Percentiles rank a stretch among this genome's conserved stretches.
Conservation (phyloP, 805 yeast genomes). For the Wickerhamomyces silvicola region DNA sequence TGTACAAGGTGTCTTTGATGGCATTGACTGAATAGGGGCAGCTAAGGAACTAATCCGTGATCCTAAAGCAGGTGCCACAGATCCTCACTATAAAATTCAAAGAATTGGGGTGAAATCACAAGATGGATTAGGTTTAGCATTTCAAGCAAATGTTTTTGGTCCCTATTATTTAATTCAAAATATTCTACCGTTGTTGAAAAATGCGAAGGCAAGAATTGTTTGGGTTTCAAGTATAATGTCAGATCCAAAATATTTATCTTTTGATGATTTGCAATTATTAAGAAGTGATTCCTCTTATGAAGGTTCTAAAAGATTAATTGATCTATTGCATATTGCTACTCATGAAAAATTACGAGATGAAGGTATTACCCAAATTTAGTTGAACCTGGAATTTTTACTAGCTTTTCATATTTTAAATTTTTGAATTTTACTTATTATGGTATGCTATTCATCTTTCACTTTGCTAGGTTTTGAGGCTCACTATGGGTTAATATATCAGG, state of each 20-base stretch:
- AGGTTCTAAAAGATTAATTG: conserved; percentile 85
- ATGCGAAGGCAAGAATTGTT: conserved; percentile 56
- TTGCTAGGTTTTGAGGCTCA: conserved; percentile 78
- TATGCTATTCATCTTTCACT: conserved; percentile 76
- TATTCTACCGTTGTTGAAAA: conserved; percentile 45
- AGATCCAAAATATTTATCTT: conserved; percentile 63
- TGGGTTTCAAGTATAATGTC: conserved; percentile 90
- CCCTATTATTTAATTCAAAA: conserved; percentile 81
- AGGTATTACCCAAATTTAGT: conserved; percentile 65
- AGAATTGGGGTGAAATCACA: conserved; percentile 63
- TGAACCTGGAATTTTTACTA: conserved; percentile 92
- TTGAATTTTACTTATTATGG: conserved; percentile 80
- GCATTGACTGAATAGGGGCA: conserved; percentile 84
- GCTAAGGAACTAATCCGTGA: conserved; percentile 53
- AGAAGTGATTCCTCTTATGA: conserved; percentile 70
- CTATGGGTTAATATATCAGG: conserved; percentile 88
- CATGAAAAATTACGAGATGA: conserved; percentile 42
- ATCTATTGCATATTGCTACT: conserved; percentile 71
- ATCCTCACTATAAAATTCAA: conserved; percentile 82
- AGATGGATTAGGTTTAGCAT: conserved; percentile 82
- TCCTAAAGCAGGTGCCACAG: conserved; percentile 82
- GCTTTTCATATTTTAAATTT: conserved; percentile 70
- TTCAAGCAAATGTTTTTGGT: conserved; percentile 95
- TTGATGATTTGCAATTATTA: conserved; percentile 68
- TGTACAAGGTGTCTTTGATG: conserved; percentile 81